Conservation (phyloP, 176 grass and related monocot species). For the Triticum aestivum region IWGSC_CS_RefSeq_v2.1 NC_057812.1:263398342-263398841, state of each 20-base stretch:
- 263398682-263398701: not conserved
- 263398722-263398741: not conserved
- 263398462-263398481: not conserved
- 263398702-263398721: not conserved
- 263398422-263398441: constrained; percentile 41
- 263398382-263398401: constrained; percentile 9
- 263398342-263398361: constrained; percentile 21
- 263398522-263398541: not conserved
- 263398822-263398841: not conserved
- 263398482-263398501: constrained; percentile 12
- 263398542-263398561: not conserved
- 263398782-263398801: constrained; percentile 32
- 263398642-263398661: not conserved
- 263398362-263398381: constrained; percentile 10
- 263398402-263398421: not conserved
- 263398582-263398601: not conserved
- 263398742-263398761: not conserved
- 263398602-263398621: not conserved
- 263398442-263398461: constrained; percentile 13
- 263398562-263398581: constrained; percentile 18
- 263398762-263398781: constrained; percentile 11
- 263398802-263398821: constrained; percentile 13
- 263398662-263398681: not conserved
- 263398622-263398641: constrained; percentile 9
- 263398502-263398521: constrained; percentile 43